Evolutionary conservation across 2,329 filamentous ascomycete genomes (phyloP).

Genomic region (Teratosphaeria gauchensis): DNA sequence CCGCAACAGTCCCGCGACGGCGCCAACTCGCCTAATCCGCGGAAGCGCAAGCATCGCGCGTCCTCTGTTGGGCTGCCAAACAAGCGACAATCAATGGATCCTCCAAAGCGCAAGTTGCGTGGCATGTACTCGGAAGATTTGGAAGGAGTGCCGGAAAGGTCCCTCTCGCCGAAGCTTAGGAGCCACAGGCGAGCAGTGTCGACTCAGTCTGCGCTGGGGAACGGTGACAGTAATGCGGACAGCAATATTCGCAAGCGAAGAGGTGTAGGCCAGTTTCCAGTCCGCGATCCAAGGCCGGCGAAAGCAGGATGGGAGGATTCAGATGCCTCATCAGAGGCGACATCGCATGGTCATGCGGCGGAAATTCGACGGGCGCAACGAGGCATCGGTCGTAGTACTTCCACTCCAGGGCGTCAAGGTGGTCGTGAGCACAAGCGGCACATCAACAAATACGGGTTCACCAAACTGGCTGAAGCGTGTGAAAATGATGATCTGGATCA

Average conservation of each 20-base stretch:
- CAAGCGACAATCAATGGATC: slow-evolving; percentile 22
- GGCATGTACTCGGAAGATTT: slow-evolving; percentile 21
- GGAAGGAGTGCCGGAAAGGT: slow-evolving; percentile 31
- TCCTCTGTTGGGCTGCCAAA: slow-evolving; percentile 25
- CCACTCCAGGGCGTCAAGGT: slow-evolving; percentile 43
- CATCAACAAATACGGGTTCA: slow-evolving; percentile 86
- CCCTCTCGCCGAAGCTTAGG: slow-evolving; percentile 50
- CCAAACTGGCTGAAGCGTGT: slow-evolving; percentile 79
- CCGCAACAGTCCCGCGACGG: slow-evolving; percentile 14
- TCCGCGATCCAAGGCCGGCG: slow-evolving; percentile 20
- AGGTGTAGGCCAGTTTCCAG: slow-evolving; percentile 43
- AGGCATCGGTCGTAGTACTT: slow-evolving; percentile 40
- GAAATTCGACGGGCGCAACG: slow-evolving; percentile 51
- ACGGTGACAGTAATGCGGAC: slow-evolving; percentile 37
- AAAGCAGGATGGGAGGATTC: slow-evolving; percentile 51
- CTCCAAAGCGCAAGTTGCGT: slow-evolving; percentile 16
- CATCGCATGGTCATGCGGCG: slow-evolving; percentile 51
- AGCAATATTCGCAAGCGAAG: slow-evolving; percentile 18
- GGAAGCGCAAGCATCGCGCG: slow-evolving; percentile 28
- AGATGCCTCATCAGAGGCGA: slow-evolving; percentile 37
- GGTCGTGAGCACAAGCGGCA: slow-evolving; percentile 65
- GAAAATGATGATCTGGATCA: slow-evolving; percentile 72
- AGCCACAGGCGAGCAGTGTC: slow-evolving; percentile 55
- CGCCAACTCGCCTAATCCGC: slow-evolving; percentile 22
- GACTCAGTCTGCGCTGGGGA: slow-evolving; percentile 46